These are phyloP conservation scores for Acanthamoeba lenticulata DNA, from an alignment of 208 protist species.

Conservation along the genomic window DNA sequence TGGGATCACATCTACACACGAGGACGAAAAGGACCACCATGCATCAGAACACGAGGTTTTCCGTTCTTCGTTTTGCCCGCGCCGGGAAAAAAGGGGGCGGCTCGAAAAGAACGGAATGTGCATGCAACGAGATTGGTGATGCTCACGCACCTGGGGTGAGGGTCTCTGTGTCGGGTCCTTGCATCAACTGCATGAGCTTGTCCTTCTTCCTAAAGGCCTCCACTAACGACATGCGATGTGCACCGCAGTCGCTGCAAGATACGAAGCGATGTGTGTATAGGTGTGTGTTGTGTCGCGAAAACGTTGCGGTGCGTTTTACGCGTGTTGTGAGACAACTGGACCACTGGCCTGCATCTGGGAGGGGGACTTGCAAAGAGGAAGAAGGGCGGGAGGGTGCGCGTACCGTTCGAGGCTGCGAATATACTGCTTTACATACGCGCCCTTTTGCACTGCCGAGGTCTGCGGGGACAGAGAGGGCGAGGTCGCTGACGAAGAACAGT, in stretches of 20 bases:
- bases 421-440: conserved; percentile 35
- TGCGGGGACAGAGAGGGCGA: background rate
- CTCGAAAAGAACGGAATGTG: background rate
- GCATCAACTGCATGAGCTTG: conserved; percentile 40
- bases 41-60: too few relatives aligned
- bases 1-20: conserved; percentile 7
- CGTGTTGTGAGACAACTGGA: too few relatives aligned
- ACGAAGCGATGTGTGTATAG: too few relatives aligned
- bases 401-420: conserved; percentile 29
- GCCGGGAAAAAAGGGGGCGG: background rate
- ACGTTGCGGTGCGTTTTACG: too few relatives aligned
- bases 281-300: too few relatives aligned
- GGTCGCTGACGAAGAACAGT: background rate
- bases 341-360: too few relatives aligned
- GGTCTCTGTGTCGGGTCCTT: conserved; percentile 46
- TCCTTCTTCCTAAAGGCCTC: conserved; percentile 54
- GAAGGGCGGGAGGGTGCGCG: background rate
- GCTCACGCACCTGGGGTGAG: background rate
- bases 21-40: background rate
- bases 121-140: background rate
- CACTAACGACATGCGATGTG: background rate
- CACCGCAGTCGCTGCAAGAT: background rate
- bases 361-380: too few relatives aligned
- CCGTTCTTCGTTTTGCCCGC: too few relatives aligned
- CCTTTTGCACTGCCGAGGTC: background rate